phyloP scores from a whole-genome alignment of 73 alveolate genomes.

The Tetrahymena thermophila region DNA sequence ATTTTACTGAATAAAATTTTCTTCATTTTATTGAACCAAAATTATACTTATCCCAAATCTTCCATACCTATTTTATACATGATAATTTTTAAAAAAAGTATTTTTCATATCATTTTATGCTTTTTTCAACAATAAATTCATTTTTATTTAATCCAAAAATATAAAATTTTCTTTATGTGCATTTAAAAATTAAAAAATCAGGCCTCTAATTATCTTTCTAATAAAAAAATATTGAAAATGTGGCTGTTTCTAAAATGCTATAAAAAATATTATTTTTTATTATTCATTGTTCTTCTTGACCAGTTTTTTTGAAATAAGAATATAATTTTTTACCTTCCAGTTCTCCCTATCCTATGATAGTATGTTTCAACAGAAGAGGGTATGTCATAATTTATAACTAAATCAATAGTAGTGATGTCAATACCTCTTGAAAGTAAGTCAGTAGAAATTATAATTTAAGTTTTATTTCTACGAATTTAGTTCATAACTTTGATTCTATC shows the following conservation, averaged over 20 bases:
- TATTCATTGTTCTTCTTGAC: too few relatives aligned
- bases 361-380: conserved; percentile 24
- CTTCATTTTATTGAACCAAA: neutral
- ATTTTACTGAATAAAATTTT: neutral
- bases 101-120: neutral
- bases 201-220: neutral
- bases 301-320: too few relatives aligned
- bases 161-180: too few relatives aligned
- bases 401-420: conserved; percentile 27
- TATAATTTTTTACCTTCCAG: conserved; percentile 2
- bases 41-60: conserved; percentile 17
- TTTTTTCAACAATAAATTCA: neutral
- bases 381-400: conserved; percentile 23
- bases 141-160: too few relatives aligned
- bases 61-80: neutral
- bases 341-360: conserved; percentile 35
- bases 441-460: neutral
- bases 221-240: too few relatives aligned
- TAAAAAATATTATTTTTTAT: too few relatives aligned
- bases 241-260: too few relatives aligned
- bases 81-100: neutral
- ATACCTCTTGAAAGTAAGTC: conserved; percentile 24
- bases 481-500: neutral
- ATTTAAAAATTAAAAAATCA: neutral
- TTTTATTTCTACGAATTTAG: neutral